phyloP scores from a whole-genome alignment of 139 green algal species.

The Auxenochlorella protothecoides region DNA sequence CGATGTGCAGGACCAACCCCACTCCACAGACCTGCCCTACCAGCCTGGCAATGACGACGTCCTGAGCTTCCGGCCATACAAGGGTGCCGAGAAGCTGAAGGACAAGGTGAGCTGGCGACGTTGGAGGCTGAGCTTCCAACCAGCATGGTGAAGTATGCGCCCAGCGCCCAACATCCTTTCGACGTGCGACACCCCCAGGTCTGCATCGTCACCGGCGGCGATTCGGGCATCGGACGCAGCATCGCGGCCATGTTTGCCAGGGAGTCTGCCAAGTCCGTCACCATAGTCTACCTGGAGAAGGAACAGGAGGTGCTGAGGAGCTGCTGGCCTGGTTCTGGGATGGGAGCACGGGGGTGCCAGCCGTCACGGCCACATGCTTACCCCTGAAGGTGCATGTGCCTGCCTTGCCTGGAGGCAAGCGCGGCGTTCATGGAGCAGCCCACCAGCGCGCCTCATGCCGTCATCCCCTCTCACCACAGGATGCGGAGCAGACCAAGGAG shows the following conservation, averaged over 20 bases:
- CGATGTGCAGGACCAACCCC: slow-evolving; percentile 3
- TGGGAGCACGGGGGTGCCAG: too few relatives aligned
- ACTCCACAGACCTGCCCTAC: slow-evolving; percentile 2
- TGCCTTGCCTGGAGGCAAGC: background rate
- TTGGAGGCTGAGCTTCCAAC: background rate
- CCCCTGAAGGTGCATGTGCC: background rate
- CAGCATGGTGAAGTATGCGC: background rate
- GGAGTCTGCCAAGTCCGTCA: slow-evolving; percentile 12
- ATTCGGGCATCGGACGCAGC: slow-evolving; percentile 20
- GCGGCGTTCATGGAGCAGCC: background rate
- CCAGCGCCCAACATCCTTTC: background rate
- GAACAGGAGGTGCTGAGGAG: slow-evolving; percentile 1
- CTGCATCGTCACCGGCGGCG: slow-evolving; percentile 22
- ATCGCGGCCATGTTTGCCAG: slow-evolving; percentile 17
- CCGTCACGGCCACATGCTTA: background rate
- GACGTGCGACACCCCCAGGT: background rate
- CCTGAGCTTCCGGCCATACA: slow-evolving; percentile 20
- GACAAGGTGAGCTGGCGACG: slow-evolving; percentile 7
- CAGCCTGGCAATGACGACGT: slow-evolving; percentile 9
- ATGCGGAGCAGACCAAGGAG: slow-evolving; percentile 6
- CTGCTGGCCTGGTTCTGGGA: background rate
- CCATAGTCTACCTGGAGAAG: slow-evolving; percentile 11
- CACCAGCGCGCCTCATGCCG: background rate
- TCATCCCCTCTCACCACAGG: background rate
- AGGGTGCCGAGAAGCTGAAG: slow-evolving; percentile 19